Evolutionary conservation across 2,329 filamentous ascomycete species (phyloP), one percentile per base, ranked within the genome.

Genomic region (Colletotrichum musae): DNA sequence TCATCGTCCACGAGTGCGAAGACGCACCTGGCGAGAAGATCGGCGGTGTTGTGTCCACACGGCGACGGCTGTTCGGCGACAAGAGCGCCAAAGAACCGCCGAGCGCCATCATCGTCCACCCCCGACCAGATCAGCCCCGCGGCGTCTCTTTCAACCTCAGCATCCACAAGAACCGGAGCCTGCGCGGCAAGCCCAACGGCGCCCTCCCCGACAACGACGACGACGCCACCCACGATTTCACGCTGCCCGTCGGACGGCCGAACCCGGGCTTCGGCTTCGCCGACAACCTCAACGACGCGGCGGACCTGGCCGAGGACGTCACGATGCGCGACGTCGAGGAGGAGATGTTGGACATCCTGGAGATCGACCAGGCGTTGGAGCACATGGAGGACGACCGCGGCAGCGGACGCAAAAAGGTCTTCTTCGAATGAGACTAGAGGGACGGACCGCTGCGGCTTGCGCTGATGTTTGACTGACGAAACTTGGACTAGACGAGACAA

Each of bases 321-420:
- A 83, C 81, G 24, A 80, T 81, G 28, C 80, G 88, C 39, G 84
- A 90, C 64, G 82, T 89, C 13, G 88, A 90, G 74, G 82, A 84
- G 36, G 88, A 90, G 77, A 87, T 90, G 82, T 81, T 92, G 72
- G 89, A 91, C 75, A 89, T 92, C 52, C 87, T 90, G 84, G 88
- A 89, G 72, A 90, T 92, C 74, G 89, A 92, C 72, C 85, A 87
- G 68, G 87, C 85, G 57, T 77, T 92, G 60, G 84, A 88, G 56
- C 82, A 80, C 58, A 82, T 92, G 86, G 85, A 89, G 63, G 81
- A 78, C 47, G 82, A 83, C 41, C 80, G 84, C 53, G 82, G 81
- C 41, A 81, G 80, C 63, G 85, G 84, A 54, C 82, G 81, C 63
- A 87, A 87, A 78, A 83, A 83, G 75, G 85, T 87, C 62, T 82